A percentile compares a stretch with the other conserved stretches of the same genome.
Evolutionary conservation across 768 basidiomycete genomes (phyloP).

Genomic region (Suillus occidentalis): DNA sequence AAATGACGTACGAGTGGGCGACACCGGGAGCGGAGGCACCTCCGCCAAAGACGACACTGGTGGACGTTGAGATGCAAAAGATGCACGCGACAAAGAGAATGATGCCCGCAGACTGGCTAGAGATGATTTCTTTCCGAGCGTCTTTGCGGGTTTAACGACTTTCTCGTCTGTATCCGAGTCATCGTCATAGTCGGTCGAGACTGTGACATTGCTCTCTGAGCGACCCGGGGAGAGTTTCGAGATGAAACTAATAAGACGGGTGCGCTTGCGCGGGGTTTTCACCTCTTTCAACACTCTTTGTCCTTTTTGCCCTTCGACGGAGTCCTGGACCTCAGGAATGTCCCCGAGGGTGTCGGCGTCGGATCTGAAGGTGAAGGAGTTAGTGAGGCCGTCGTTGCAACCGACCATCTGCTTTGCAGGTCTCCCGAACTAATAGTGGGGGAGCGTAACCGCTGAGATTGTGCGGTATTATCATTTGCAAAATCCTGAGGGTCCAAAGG

Average conservation of each 20-base stretch:
- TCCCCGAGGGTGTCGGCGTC: slow-evolving; percentile 7
- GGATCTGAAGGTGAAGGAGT: slow-evolving; percentile 17
- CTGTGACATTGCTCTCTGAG: slow-evolving; percentile 16
- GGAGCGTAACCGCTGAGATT: slow-evolving; percentile 8
- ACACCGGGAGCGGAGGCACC: slow-evolving; percentile 27
- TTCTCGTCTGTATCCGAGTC: slow-evolving; percentile 24
- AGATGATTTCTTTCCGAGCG: slow-evolving; percentile 29
- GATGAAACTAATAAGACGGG: slow-evolving; percentile 33
- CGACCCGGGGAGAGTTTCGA: slow-evolving; percentile 32
- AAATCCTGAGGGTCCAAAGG: background rate
- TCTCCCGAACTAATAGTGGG: slow-evolving; percentile 1
- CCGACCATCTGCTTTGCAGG: slow-evolving; percentile 24
- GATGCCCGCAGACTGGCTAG: slow-evolving; percentile 31
- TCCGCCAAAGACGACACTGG: slow-evolving; percentile 18
- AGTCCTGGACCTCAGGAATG: slow-evolving; percentile 12
- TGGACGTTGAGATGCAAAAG: slow-evolving; percentile 29
- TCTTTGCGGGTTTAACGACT: slow-evolving; percentile 19
- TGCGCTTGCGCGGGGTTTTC: slow-evolving; percentile 31
- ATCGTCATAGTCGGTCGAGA: slow-evolving; percentile 23
- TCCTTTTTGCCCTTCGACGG: slow-evolving; percentile 20
- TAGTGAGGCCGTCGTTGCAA: slow-evolving; percentile 32
- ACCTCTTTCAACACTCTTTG: slow-evolving; percentile 11
- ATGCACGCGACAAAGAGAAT: slow-evolving; percentile 30
- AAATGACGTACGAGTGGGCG: slow-evolving; percentile 21
- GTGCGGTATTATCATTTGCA: slow-evolving; percentile 4